Evolutionary conservation across 75 land plant genomes (phyloP).

Genomic region (Sequoiadendron giganteum): DNA sequence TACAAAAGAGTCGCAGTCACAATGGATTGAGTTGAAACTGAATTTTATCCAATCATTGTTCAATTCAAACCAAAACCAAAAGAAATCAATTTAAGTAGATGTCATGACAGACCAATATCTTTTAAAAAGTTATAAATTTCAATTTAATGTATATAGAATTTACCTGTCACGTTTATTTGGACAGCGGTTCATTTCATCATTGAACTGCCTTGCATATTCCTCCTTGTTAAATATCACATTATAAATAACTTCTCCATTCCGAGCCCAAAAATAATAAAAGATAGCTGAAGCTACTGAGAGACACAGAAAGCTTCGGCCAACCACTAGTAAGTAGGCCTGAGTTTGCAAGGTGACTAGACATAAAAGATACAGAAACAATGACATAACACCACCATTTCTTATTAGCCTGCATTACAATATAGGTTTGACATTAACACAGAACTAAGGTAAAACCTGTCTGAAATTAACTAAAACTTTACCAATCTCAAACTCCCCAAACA

Average conservation of each 20-base stretch:
- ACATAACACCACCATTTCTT: conserved; percentile 29
- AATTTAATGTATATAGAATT: not conserved
- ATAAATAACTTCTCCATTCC: conserved; percentile 29
- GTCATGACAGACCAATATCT: not conserved
- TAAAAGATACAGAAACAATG: conserved; percentile 25
- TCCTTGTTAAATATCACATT: conserved; percentile 24
- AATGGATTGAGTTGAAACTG: not conserved
- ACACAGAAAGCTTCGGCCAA: conserved; percentile 34
- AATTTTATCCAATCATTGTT: not conserved
- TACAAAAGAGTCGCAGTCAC: not conserved
- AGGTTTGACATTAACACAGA: not conserved
- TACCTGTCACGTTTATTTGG: conserved; percentile 20
- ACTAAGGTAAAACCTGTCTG: not conserved
- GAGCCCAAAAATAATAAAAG: conserved; percentile 46
- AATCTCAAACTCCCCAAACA: not conserved
- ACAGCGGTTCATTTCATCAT: conserved; percentile 6
- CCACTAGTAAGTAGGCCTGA: conserved; percentile 1
- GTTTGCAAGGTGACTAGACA: conserved; percentile 24
- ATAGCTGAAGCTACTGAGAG: conserved; percentile 29
- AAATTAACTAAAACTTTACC: not conserved
- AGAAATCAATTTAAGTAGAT: not conserved
- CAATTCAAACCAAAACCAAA: not conserved
- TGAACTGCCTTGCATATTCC: conserved; percentile 16
- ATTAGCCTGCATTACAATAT: conserved; percentile 27
- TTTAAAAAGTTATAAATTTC: not conserved